A percentile compares a stretch with the other conserved stretches of the same genome.
These are phyloP conservation scores for Globisporangium spinosum DNA, from an alignment of 352 stramenopile species.

Conservation along the genomic window DNA sequence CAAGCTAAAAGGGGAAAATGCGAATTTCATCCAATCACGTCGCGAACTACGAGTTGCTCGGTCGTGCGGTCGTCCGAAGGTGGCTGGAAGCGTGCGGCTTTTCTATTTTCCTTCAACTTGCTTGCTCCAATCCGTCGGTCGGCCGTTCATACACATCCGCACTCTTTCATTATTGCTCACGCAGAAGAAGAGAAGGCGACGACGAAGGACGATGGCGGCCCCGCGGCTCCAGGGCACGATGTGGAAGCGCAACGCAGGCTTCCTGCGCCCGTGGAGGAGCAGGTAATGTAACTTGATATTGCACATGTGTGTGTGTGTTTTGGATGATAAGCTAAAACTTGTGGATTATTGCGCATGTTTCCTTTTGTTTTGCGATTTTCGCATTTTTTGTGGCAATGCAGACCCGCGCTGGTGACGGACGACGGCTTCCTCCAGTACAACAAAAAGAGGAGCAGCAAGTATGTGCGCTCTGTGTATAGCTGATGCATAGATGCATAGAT, in stretches of 20 bases:
- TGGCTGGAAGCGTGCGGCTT: neutral
- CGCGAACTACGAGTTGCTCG: neutral
- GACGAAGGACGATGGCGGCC: constrained; percentile 3
- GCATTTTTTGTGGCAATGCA: constrained; percentile 20
- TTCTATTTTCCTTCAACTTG: constrained; percentile 8
- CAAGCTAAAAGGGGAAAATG: too few species aligned
- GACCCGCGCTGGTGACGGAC: constrained; percentile 43
- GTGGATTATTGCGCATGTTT: neutral
- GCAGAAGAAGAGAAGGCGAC: neutral
- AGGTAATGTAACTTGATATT: constrained; percentile 10
- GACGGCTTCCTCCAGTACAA: constrained; percentile 70
- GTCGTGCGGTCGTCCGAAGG: constrained; percentile 11
- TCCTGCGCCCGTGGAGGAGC: constrained; percentile 59
- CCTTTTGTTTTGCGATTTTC: neutral
- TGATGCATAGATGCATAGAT: neutral
- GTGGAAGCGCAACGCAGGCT: constrained; percentile 62
- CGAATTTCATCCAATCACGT: too few species aligned
- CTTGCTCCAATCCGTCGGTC: neutral
- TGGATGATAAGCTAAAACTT: neutral
- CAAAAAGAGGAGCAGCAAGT: constrained; percentile 54
- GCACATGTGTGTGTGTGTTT: neutral
- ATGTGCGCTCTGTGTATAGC: neutral
- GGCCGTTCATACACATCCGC: neutral
- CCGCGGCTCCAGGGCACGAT: constrained; percentile 44
- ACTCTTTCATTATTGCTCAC: neutral